Base-by-base conservation (phyloP, 2,329 filamentous ascomycete species). In the Cryphonectria carpinicola region DNA sequence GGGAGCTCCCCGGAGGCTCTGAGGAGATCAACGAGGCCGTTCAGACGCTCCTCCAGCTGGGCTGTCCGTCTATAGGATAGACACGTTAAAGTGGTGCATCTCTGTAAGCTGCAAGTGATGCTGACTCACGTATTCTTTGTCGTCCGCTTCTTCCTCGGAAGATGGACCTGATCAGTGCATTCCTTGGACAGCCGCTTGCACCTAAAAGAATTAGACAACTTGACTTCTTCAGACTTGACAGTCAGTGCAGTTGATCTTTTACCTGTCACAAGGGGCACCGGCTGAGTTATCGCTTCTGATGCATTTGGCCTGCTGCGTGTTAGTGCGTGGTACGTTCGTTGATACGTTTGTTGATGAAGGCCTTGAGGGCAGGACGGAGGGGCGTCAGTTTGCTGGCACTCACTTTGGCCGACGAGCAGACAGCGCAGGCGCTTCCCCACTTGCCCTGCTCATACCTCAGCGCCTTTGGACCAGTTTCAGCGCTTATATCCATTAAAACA, bases 81-180 rank as follows among this genome's bases (percentile, higher is more conserved):
- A 49, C 61, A 65, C 65, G 5, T 25, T 22, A n/a, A n/a, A 43
- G 14, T 43, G 37, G 4, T 41, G 11, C 10, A 14, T 39, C 22
- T 17, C 62, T 46, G 41, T 11, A 13, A 32, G 25, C 22, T 64
- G 4, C 6, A 58, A 8, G 54, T 32, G 28, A 54, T 25, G 28
- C 22, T 10, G 28, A 82, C 85, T 80, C 78, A 87, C 85, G 85
- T 87, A 43, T 84, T 83, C 71, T 84, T 86, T 46, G 78, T 79
- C 43, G 84, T 82, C 73, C 85, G 80, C 79, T 87, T 87, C 77
- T 87, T 87, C 41, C 85, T 80, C 4, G 84, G 84, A 35, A 81
- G 82, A 74, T 85, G 85, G 37, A 85, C 76, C 73, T 87, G 85
- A 14, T 78, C 79, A 0, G 80, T 77, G 71, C 85, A 87, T 46